These are phyloP conservation scores for Leishmania turanica DNA, from an alignment of 208 protist species.

Conservation along the genomic window DNA sequence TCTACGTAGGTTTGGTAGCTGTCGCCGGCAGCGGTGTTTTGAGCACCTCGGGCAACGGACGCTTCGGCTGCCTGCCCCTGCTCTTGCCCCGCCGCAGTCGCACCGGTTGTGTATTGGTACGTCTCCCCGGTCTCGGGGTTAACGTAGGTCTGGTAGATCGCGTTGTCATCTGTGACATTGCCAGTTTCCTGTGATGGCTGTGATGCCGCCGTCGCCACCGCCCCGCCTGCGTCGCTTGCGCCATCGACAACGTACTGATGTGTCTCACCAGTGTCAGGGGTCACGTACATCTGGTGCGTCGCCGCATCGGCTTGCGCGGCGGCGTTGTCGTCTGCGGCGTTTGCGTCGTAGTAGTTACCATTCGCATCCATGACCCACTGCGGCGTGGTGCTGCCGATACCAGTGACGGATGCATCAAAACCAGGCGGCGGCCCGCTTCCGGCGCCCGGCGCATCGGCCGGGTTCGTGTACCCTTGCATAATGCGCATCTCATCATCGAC, in stretches of 20 bases:
- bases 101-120: conserved; percentile 23
- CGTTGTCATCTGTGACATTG: background rate
- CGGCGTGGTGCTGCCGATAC: conserved; percentile 1
- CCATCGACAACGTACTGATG: conserved; percentile 29
- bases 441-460: background rate
- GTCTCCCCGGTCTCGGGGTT: conserved; percentile 35
- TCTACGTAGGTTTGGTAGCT: conserved; percentile 37
- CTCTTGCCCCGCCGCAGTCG: background rate
- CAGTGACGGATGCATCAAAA: conserved; percentile 17
- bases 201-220: conserved; percentile 1
- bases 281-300: conserved; percentile 26
- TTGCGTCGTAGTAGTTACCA: conserved; percentile 60
- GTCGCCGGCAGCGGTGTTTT: background rate
- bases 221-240: background rate
- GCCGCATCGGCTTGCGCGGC: background rate
- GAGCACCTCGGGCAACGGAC: background rate
- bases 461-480: conserved; percentile 49
- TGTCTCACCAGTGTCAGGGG: conserved; percentile 33
- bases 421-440: conserved; percentile 14
- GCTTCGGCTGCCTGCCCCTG: conserved; percentile 1
- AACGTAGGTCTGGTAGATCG: conserved; percentile 37
- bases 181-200: conserved; percentile 1
- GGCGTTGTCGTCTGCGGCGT: conserved; percentile 12
- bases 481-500: conserved; percentile 68
- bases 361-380: conserved; percentile 56